A percentile compares a stretch with the other conserved stretches of the same genome.
Evolutionary conservation across 257 asterid species (phyloP).

Genomic region (Striga asiatica): DNA sequence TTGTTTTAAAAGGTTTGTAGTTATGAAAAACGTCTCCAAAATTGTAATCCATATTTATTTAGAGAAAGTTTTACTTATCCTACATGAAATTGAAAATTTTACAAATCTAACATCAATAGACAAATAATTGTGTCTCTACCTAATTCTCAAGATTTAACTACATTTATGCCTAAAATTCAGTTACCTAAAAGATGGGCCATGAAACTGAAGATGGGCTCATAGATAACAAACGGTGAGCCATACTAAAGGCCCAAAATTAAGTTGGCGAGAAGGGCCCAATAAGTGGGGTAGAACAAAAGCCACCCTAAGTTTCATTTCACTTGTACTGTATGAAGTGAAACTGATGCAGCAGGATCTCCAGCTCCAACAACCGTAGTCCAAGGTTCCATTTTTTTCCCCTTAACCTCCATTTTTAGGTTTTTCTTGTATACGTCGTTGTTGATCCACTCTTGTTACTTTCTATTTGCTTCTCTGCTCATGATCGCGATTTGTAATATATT

Average conservation of each 20-base stretch:
- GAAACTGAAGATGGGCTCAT: no score
- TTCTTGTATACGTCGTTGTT: background rate
- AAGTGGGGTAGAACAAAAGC: background rate
- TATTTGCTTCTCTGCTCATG: background rate
- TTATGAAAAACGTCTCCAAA: no score
- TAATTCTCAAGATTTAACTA: no score
- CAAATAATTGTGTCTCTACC: no score
- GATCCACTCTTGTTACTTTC: background rate
- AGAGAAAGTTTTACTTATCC: no score
- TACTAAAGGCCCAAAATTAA: background rate
- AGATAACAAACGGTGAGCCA: conserved; percentile 9
- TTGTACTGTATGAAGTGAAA: background rate
- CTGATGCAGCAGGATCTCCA: conserved; percentile 5
- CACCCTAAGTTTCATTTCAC: background rate
- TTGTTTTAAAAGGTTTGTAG: no score
- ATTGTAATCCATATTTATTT: no score
- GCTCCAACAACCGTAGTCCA: conserved; percentile 10
- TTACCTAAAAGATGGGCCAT: no score
- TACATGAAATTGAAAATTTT: no score
- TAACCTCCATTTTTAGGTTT: background rate
- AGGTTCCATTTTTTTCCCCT: conserved; percentile 11
- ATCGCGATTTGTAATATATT: background rate
- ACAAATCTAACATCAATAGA: no score
- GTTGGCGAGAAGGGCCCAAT: conserved; percentile 19
- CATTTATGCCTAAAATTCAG: no score